These are phyloP conservation scores for Boletales sp. DNA, from an alignment of 768 basidiomycete species.

Conservation along the genomic window DNA sequence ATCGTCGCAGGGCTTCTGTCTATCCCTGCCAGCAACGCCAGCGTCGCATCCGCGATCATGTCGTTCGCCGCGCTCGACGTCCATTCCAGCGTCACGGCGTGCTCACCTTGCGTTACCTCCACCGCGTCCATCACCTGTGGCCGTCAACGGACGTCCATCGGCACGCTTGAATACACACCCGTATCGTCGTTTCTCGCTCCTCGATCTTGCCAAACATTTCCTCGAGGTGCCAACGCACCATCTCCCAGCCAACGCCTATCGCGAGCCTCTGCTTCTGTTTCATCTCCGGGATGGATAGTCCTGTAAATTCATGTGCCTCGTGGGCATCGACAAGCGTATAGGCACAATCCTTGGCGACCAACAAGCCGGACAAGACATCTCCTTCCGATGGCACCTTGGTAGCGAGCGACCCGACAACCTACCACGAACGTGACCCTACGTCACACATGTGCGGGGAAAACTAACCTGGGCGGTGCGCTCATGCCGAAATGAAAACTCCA, in stretches of 20 bases:
- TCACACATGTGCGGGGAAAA: background rate
- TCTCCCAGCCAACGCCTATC: constrained; percentile 81
- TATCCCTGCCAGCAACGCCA: constrained; percentile 84
- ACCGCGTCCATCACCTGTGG: constrained; percentile 83
- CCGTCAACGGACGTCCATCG: background rate
- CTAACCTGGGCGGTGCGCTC: constrained; percentile 87
- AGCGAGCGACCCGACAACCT: constrained; percentile 92
- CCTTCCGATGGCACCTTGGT: constrained; percentile 63
- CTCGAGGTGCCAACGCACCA: constrained; percentile 94
- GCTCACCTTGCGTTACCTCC: constrained; percentile 72
- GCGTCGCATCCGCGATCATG: constrained; percentile 94
- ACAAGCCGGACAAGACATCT: constrained; percentile 73
- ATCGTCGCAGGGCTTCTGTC: constrained; percentile 94
- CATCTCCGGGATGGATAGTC: constrained; percentile 77
- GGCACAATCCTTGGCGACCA: constrained; percentile 90
- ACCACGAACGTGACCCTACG: background rate
- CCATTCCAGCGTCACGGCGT: constrained; percentile 88
- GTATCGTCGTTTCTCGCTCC: constrained; percentile 61
- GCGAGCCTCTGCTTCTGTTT: constrained; percentile 80
- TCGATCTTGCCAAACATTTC: constrained; percentile 87
- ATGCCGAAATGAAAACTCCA: constrained; percentile 80
- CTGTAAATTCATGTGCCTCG: constrained; percentile 86
- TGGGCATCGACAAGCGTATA: constrained; percentile 90
- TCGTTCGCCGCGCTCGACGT: constrained; percentile 89
- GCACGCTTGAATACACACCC: constrained; percentile 43